Conservation (phyloP, 805 yeast genomes). For the Ogataea allantospora region DNA sequence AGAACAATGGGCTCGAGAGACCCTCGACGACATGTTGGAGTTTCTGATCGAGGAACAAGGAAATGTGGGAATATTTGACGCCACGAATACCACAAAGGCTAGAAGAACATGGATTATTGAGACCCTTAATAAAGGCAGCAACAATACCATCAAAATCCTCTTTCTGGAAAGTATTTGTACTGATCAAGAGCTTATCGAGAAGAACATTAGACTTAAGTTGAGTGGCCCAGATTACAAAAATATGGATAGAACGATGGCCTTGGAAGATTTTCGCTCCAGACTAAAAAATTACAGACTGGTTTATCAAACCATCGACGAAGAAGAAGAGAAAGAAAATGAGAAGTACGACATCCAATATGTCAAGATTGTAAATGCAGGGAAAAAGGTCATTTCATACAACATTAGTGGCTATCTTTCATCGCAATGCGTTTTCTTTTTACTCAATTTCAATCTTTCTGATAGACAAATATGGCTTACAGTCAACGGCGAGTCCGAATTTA, state of each 20-base stretch:
- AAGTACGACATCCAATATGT: constrained; percentile 53
- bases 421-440: constrained; percentile 52
- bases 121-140: constrained; percentile 34
- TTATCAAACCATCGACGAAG: constrained; percentile 84
- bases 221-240: constrained; percentile 90
- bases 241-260: constrained; percentile 79
- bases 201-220: constrained; percentile 79
- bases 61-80: constrained; percentile 59
- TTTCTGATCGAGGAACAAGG: constrained; percentile 42
- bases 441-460: constrained; percentile 40
- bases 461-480: constrained; percentile 38
- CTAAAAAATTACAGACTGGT: constrained; percentile 82
- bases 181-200: constrained; percentile 73
- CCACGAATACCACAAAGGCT: constrained; percentile 52
- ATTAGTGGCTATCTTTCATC: constrained; percentile 57
- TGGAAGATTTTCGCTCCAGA: constrained; percentile 79
- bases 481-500: constrained; percentile 34
- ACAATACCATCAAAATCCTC: constrained; percentile 37
- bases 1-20: constrained; percentile 52
- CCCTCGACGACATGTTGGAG: constrained; percentile 45
- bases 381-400: constrained; percentile 53
- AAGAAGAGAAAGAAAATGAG: constrained; percentile 41
- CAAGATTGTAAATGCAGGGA: constrained; percentile 62
- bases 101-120: constrained; percentile 42
- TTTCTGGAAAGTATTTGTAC: constrained; percentile 80